Percentiles rank a stretch among this genome's conserved stretches.
Evolutionary conservation across 2,329 filamentous ascomycete genomes (phyloP).

Genomic region (Epichloe brachyelytri): DNA sequence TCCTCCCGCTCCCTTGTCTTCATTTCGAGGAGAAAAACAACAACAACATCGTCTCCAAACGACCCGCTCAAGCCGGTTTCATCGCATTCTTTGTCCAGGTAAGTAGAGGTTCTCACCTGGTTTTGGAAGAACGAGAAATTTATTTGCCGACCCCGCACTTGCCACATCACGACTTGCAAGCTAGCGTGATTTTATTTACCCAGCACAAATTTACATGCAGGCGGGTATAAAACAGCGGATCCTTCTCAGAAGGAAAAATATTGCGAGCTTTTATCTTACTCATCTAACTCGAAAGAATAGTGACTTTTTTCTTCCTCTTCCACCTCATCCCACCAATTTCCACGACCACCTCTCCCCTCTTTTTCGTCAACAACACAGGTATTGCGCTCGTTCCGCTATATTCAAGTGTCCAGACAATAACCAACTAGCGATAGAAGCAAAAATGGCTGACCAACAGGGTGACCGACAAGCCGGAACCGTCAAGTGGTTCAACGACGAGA

Average conservation of each 20-base stretch:
- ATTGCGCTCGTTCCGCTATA: background rate
- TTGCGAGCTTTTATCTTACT: background rate
- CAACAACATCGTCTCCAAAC: background rate
- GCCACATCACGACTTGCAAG: conserved; percentile 1
- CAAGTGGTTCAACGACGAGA: conserved; percentile 12
- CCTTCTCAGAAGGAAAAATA: background rate
- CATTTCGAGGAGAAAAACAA: background rate
- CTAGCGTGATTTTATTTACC: conserved; percentile 1
- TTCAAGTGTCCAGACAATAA: background rate
- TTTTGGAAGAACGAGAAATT: background rate
- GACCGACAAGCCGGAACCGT: conserved; percentile 8
- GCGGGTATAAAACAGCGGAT: conserved; percentile 2
- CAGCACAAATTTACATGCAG: background rate
- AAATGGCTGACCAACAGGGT: conserved; percentile 8
- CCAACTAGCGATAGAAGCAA: background rate
- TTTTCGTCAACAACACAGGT: background rate
- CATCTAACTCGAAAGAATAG: background rate
- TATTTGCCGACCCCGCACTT: background rate
- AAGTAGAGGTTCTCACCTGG: background rate
- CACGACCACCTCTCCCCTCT: background rate
- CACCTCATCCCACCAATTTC: background rate
- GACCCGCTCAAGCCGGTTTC: background rate
- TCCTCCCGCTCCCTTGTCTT: background rate
- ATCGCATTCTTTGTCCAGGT: background rate
- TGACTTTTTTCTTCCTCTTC: background rate